Conservation (phyloP, 1,284 basidiomycete genomes). For the Earliella scabrosa region DNA sequence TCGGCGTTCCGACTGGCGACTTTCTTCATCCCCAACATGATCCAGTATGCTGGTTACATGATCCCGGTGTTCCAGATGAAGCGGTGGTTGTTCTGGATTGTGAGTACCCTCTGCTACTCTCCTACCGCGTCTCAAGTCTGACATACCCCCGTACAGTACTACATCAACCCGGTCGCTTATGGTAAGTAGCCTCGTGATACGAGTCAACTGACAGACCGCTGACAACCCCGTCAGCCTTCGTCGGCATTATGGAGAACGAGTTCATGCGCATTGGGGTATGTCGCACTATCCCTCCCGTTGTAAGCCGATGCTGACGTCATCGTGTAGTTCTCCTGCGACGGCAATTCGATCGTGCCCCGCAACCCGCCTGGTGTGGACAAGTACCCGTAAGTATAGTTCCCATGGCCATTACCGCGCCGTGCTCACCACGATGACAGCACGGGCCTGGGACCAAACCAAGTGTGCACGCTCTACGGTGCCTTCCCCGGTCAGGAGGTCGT, state of each 20-base stretch:
- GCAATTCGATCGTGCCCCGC: conserved; percentile 70
- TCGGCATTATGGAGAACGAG: conserved; percentile 83
- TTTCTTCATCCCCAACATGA: conserved; percentile 70
- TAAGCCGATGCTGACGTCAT: not conserved
- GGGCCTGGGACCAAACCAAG: conserved; percentile 64
- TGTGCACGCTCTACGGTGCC: conserved; percentile 69
- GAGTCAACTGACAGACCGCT: not conserved
- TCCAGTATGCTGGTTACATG: conserved; percentile 73
- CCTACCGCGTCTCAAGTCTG: not conserved
- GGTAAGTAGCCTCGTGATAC: conserved; percentile 42
- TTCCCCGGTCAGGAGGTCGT: conserved; percentile 51
- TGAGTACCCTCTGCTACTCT: conserved; percentile 35
- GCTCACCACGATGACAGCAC: conserved; percentile 33
- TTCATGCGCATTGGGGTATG: conserved; percentile 70
- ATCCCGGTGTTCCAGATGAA: conserved; percentile 81
- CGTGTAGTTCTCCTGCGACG: conserved; percentile 65
- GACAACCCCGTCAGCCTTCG: conserved; percentile 53
- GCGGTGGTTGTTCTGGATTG: conserved; percentile 89
- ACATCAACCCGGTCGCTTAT: conserved; percentile 80
- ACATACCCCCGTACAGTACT: conserved; percentile 50
- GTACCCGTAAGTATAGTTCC: conserved; percentile 59
- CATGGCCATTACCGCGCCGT: conserved; percentile 27
- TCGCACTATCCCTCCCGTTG: no score
- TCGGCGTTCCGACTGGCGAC: conserved; percentile 62
- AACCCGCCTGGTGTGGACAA: conserved; percentile 64